Evolutionary conservation across 2,329 filamentous ascomycete species (phyloP).

Genomic region (Colletotrichum brevisporum): DNA sequence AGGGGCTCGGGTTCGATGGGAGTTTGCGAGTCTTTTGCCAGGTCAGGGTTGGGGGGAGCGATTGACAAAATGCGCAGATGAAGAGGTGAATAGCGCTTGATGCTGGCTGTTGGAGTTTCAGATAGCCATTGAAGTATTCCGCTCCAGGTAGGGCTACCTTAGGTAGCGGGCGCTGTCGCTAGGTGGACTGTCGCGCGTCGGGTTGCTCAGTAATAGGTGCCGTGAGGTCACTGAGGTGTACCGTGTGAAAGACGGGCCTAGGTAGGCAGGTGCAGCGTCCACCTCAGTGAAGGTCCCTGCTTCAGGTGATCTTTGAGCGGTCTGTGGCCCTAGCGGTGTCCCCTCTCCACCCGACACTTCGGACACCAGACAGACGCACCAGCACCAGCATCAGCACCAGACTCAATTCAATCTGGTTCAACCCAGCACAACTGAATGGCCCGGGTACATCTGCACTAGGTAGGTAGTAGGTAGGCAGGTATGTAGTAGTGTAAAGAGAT

Average conservation of each 20-base stretch:
- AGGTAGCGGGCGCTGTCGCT: no score
- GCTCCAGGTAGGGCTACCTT: no score
- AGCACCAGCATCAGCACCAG: no score
- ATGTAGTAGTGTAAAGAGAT: neutral
- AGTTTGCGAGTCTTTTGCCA: conserved; percentile 17
- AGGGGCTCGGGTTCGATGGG: conserved; percentile 22
- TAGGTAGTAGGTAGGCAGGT: neutral
- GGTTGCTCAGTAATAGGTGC: no score
- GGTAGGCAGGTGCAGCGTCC: no score
- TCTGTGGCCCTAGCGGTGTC: neutral
- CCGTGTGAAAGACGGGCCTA: no score
- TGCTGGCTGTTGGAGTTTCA: neutral
- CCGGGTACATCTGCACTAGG: neutral
- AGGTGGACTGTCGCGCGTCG: no score
- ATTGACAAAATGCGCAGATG: neutral
- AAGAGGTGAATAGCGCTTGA: neutral
- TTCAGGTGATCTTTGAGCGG: conserved; percentile 21
- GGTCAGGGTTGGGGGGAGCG: conserved; percentile 19
- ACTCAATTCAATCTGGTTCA: neutral
- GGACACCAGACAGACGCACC: neutral
- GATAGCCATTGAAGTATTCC: no score
- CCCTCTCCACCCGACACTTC: conserved; percentile 1
- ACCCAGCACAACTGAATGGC: neutral
- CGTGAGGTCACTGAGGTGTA: no score
- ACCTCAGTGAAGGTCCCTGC: neutral